Base-by-base conservation (phyloP, 2,329 filamentous ascomycete species). In the Verticillium isaacii region DNA sequence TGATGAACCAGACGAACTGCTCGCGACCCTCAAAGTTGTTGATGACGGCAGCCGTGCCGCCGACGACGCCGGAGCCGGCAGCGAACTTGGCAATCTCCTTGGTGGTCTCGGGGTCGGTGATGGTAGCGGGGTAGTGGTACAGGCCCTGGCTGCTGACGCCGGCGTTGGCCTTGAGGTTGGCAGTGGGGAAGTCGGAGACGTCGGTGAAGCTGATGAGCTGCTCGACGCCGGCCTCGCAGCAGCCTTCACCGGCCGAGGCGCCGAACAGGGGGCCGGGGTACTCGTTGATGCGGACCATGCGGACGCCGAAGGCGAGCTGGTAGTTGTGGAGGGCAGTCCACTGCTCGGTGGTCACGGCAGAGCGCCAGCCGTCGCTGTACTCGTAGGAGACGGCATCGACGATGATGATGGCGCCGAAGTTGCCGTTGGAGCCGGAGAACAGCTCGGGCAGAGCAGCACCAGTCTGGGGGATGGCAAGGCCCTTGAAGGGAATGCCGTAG, bases 1-100 rank as follows among this genome's bases (percentile, higher is more conserved):
- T 73, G 60, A 82, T 80, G 73, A 87, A 87, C 75, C 83, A 87
- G 3, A 80, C 85, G 83, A 88, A 85, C 72, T 88, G 84, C 73
- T 87, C 77, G 63, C 85, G 79, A 15, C 78, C 79, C 60, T 76
- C 75, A 65, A 85, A 82, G 62, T 81, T 80, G 70, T 87, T 87
- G 69, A 88, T 85, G 59, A 88, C 83, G 50, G 79, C 85, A 58
- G 85, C 85, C 25, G 79, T 82, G 32, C 76, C 78, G 29, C 71
- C 71, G 15, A 62, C 69, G 2, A 70, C 60, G 63, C 76, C 78
- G 12, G 71, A 68, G 2, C 77, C 78, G 62, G 75, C 75, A n/a
- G 78, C 71, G 68, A 86, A 86, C 32, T 78, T 73, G 7, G 84
- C 85, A 66, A 88, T 77, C 58, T 82, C 74, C 70, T 77, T 81